A percentile compares a stretch with the other conserved stretches of the same genome.
These are phyloP conservation scores for Mucor irregularis DNA, from an alignment of 371 early-diverging fungal genomes.

Conservation along the genomic window DNA sequence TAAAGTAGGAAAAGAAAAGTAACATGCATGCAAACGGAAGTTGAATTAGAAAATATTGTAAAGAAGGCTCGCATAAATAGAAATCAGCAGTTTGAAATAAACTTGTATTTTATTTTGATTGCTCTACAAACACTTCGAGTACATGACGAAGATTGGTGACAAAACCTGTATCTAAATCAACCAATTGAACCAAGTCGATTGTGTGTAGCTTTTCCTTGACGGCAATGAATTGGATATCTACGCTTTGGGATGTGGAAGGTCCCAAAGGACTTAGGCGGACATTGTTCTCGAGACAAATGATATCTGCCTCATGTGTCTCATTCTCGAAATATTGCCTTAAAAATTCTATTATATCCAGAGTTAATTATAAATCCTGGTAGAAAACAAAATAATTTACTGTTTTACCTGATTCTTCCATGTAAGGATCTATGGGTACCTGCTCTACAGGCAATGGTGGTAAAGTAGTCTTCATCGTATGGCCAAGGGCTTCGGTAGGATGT, in stretches of 20 bases:
- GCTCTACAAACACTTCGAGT: slow-evolving; percentile 47
- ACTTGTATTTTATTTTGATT: slow-evolving; percentile 3
- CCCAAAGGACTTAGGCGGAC: slow-evolving; percentile 69
- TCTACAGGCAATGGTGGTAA: slow-evolving; percentile 51
- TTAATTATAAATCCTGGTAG: too few species aligned
- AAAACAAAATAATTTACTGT: background rate
- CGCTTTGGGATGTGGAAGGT: slow-evolving; percentile 69
- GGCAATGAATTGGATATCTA: slow-evolving; percentile 78
- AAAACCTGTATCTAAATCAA: slow-evolving; percentile 70
- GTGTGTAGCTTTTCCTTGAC: slow-evolving; percentile 71
- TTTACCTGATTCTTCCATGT: slow-evolving; percentile 62
- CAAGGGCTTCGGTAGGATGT: slow-evolving; percentile 25
- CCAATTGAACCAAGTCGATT: slow-evolving; percentile 68
- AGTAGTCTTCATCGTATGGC: slow-evolving; percentile 21
- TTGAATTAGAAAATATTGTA: too few species aligned
- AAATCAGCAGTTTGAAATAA: too few species aligned
- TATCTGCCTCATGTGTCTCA: slow-evolving; percentile 70
- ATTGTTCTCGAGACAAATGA: slow-evolving; percentile 75
- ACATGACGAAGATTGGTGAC: slow-evolving; percentile 66
- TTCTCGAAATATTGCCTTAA: slow-evolving; percentile 62
- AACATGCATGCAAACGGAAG: too few species aligned
- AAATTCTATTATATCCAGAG: slow-evolving; percentile 43
- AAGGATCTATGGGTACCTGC: slow-evolving; percentile 55
- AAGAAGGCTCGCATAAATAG: too few species aligned
- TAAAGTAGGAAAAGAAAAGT: background rate